These are phyloP conservation scores for Colletotrichum sp. DNA, from an alignment of 2,329 filamentous ascomycete genomes.

Conservation along the genomic window DNA sequence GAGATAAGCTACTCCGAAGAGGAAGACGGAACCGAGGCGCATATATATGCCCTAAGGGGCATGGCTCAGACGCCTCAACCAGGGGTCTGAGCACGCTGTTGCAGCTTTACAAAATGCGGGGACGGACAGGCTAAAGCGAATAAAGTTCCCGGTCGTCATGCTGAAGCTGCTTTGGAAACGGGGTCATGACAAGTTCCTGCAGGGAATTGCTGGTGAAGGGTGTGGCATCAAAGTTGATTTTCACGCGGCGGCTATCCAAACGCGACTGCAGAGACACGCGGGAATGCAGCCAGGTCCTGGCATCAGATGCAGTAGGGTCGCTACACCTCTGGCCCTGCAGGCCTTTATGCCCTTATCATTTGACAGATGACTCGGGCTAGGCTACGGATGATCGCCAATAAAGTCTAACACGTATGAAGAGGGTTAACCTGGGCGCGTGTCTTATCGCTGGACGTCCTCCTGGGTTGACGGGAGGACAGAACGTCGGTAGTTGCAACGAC, in stretches of 20 bases:
- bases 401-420: not conserved
- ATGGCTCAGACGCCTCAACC: not conserved
- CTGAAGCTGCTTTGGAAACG: not conserved
- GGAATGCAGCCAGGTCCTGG: not conserved
- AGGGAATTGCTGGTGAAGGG: not conserved
- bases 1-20: not conserved
- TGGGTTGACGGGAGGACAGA: not conserved
- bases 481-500: not conserved
- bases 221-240: not conserved
- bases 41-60: slow-evolving; percentile 15
- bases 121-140: not conserved
- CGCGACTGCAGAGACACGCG: not conserved
- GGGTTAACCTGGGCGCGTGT: not conserved
- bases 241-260: not conserved
- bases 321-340: not conserved
- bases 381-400: not conserved
- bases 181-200: not conserved
- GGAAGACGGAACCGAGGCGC: slow-evolving; percentile 2
- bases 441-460: not conserved
- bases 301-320: not conserved
- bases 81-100: not conserved
- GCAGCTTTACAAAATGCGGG: not conserved
- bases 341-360: not conserved
- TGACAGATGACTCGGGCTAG: not conserved
- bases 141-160: not conserved